Conservation (phyloP, 2,329 filamentous ascomycete genomes). For the Keithomyces neogunnii region DNA sequence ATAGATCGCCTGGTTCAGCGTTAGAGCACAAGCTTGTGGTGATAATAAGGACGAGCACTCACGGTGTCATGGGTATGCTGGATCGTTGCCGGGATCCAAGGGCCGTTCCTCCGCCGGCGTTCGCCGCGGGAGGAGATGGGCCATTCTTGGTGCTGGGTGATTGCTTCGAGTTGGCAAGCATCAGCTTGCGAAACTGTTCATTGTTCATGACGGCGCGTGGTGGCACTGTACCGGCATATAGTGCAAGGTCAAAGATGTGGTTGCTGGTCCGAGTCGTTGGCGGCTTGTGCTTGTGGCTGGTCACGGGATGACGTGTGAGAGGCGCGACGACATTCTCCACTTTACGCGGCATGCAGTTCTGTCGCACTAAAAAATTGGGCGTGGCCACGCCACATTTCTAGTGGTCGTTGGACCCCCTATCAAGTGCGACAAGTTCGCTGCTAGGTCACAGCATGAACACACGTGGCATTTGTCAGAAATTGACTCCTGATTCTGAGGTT, state of each 20-base stretch:
- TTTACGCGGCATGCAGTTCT: slow-evolving; percentile 21
- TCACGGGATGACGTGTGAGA: slow-evolving; percentile 34
- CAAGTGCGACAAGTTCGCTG: no score
- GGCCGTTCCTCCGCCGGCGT: slow-evolving; percentile 29
- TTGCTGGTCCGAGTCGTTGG: not conserved
- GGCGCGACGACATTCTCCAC: slow-evolving; percentile 21
- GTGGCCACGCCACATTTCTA: no score
- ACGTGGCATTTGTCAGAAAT: no score
- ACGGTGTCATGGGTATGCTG: slow-evolving; percentile 93
- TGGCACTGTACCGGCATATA: not conserved
- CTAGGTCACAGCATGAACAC: no score
- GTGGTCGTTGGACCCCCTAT: no score
- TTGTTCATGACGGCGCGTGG: slow-evolving; percentile 73
- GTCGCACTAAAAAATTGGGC: no score
- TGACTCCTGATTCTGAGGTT: no score
- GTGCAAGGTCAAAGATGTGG: not conserved
- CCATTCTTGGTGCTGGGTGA: slow-evolving; percentile 34
- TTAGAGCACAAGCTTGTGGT: not conserved
- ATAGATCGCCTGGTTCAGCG: slow-evolving; percentile 51
- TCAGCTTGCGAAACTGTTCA: slow-evolving; percentile 79
- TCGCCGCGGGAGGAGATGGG: slow-evolving; percentile 26
- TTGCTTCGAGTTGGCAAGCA: slow-evolving; percentile 44
- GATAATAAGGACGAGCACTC: slow-evolving; percentile 25
- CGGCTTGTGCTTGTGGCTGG: not conserved
- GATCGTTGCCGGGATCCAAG: slow-evolving; percentile 71